Conservation (phyloP, 192 early-diverging fungal genomes). For the Coemansia sp. region DNA sequence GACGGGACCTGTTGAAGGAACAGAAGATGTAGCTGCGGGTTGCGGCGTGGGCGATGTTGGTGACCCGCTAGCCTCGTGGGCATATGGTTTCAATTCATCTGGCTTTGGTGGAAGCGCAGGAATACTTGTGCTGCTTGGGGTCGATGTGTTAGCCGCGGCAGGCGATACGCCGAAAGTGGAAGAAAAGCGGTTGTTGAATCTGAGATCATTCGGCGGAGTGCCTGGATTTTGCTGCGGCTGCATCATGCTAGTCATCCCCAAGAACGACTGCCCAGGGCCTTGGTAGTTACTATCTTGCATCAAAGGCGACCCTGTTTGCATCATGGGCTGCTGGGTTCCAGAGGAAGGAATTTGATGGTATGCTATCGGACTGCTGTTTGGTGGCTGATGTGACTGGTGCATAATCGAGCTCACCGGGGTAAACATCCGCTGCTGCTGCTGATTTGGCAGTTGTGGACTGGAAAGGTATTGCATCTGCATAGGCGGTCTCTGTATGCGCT, state of each 20-base stretch:
- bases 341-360: background rate
- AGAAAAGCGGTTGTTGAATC: constrained; percentile 13
- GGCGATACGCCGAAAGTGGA: constrained; percentile 23
- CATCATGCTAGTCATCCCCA: background rate
- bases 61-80: constrained; percentile 6
- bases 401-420: background rate
- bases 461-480: background rate
- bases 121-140: constrained; percentile 2
- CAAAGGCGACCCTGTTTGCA: background rate
- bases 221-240: background rate
- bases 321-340: background rate
- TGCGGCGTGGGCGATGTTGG: background rate
- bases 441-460: background rate
- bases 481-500: background rate
- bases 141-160: background rate
- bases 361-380: background rate
- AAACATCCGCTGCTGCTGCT: constrained; percentile 3
- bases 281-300: background rate
- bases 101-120: constrained; percentile 48
- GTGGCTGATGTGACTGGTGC: background rate
- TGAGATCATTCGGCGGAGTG: background rate
- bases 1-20: background rate
- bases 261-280: background rate
- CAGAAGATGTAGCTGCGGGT: background rate
- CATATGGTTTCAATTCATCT: constrained; percentile 31